phyloP scores from a whole-genome alignment of 345 rosid genomes.

The Bretschneidera sinensis region DNA sequence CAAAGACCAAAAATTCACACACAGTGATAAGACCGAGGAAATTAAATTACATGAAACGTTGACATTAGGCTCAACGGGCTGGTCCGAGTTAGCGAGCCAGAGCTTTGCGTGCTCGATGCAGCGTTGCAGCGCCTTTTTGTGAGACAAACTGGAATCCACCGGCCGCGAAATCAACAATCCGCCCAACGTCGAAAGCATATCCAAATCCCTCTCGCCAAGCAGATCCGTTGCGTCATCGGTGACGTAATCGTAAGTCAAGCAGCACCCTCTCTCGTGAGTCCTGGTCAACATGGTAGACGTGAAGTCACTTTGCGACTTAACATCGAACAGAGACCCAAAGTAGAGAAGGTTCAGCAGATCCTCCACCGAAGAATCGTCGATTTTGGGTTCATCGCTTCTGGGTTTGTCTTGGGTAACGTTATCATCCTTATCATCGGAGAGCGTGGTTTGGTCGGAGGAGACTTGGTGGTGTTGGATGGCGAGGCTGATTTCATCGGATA shows the following conservation, averaged over 20 bases:
- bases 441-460: slow-evolving; percentile 16
- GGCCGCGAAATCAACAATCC: slow-evolving; percentile 75
- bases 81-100: slow-evolving; percentile 69
- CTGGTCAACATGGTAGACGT: slow-evolving; percentile 73
- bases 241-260: slow-evolving; percentile 85
- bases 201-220: slow-evolving; percentile 80
- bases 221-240: slow-evolving; percentile 92
- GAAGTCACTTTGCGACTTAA: slow-evolving; percentile 73
- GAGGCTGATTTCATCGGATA: slow-evolving; percentile 66
- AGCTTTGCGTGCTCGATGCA: slow-evolving; percentile 71
- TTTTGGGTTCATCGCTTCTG: slow-evolving; percentile 15
- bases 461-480: slow-evolving; percentile 22
- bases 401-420: neutral
- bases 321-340: slow-evolving; percentile 77
- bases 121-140: slow-evolving; percentile 66
- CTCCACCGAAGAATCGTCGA: slow-evolving; percentile 18
- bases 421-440: slow-evolving; percentile 3
- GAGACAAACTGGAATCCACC: slow-evolving; percentile 64
- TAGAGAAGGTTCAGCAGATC: slow-evolving; percentile 79
- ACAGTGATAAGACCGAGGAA: neutral
- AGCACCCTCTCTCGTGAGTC: slow-evolving; percentile 84
- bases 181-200: slow-evolving; percentile 58
- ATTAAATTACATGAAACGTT: slow-evolving; percentile 44
- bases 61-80: slow-evolving; percentile 49
- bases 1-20: neutral